Evolutionary conservation across 2,329 filamentous ascomycete genomes (phyloP), one percentile per base, ranked within the genome.

Genomic region (Coccinonectria pachysandricola): DNA sequence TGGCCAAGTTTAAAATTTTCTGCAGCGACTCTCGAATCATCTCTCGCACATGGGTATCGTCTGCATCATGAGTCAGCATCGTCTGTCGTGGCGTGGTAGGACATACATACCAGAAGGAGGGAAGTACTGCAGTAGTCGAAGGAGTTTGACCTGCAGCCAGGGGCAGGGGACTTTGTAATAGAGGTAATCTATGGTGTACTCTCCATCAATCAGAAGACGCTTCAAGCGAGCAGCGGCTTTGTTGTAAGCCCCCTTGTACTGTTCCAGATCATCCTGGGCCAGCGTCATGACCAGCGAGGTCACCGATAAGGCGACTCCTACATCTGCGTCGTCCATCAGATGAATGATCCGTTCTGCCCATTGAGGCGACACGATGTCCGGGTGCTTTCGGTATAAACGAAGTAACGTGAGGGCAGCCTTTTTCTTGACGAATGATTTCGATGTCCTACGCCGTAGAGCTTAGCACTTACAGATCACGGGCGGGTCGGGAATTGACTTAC

Each of bases 91-190:
- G 7, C 9, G 6, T n/a, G 7, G 16, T 18, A 11, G 13, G 25
- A 13, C 12, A n/a, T n/a, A 57, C 68, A 39, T 65, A 87, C 83
- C 79, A 51, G 91, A 92, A 23, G 91, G 88, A 14, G 87, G 82
- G 55, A 94, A 98, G 54, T 96, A 98, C 57, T 98, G 91, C 38
- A 98, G 66, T 34, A 98, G 60, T 36, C 87, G 76, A 40, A 98
- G 59, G 11, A 98, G 68, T 60, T 98, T 98, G 48, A 96, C 82
- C 57, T 96, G 87, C 31, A 98, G 77, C 91, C 91, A 98, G 3
- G 91, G 91, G 50, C 91, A 98, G 1, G 91, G 91, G n/a, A 98
- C 91, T 49, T 95, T 95, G 66, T 98, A 98, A 62, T 98, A 98
- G 14, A 95, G 72, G 52, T 98, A 98, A 52, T 96, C 91, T 30